phyloP scores from a whole-genome alignment of 208 protist species.

The Leishmania turanica region DNA sequence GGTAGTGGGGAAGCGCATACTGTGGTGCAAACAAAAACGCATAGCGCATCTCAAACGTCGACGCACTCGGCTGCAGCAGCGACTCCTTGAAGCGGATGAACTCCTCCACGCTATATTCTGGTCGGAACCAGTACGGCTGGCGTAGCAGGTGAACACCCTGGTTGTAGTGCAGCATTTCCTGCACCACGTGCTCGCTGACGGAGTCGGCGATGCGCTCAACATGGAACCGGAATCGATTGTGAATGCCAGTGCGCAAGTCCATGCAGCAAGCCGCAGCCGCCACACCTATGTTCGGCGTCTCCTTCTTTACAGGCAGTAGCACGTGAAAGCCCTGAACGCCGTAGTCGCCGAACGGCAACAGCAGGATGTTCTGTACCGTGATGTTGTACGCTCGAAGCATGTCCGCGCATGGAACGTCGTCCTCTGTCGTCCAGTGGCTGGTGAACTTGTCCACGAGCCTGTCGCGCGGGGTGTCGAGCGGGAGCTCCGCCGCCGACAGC shows the following conservation, averaged over 20 bases:
- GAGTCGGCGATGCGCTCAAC: conserved; percentile 89
- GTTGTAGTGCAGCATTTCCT: conserved; percentile 83
- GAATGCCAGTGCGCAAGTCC: conserved; percentile 88
- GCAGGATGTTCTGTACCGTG: conserved; percentile 62
- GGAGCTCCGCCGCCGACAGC: conserved; percentile 83
- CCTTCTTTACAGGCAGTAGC: conserved; percentile 63
- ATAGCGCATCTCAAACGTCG: conserved; percentile 88
- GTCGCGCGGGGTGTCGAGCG: conserved; percentile 60
- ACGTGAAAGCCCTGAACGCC: conserved; percentile 84
- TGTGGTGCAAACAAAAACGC: conserved; percentile 60
- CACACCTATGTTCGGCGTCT: conserved; percentile 83
- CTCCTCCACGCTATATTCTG: conserved; percentile 92
- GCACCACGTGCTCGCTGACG: conserved; percentile 83
- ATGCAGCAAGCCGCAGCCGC: conserved; percentile 83
- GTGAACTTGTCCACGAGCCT: conserved; percentile 65
- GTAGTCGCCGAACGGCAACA: conserved; percentile 86
- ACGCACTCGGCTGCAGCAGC: conserved; percentile 83
- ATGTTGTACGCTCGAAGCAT: conserved; percentile 67
- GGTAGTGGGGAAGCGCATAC: conserved; percentile 65
- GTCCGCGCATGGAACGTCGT: conserved; percentile 48
- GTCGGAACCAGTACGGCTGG: conserved; percentile 86
- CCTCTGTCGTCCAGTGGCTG: conserved; percentile 76
- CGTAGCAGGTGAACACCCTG: conserved; percentile 86
- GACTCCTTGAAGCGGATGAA: conserved; percentile 91
- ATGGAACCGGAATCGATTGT: conserved; percentile 91